Conservation (phyloP, 345 rosid species). For the Rubroshorea leprosula region DNA sequence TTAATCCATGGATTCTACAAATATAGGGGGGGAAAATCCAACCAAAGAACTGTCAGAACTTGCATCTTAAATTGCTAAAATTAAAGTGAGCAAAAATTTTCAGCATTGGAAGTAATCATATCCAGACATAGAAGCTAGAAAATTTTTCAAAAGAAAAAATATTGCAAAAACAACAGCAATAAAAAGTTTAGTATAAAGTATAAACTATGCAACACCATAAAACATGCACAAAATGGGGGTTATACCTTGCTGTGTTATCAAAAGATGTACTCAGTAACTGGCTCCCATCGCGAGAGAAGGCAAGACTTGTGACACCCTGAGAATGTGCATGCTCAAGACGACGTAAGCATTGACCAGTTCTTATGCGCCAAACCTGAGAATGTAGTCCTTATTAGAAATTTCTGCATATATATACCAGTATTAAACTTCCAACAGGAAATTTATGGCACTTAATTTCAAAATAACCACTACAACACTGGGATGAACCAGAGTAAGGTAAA, state of each 20-base stretch:
- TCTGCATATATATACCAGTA: not conserved
- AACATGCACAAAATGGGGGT: not conserved
- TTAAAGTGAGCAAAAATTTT: not conserved
- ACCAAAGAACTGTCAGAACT: not conserved
- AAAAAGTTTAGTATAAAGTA: not conserved
- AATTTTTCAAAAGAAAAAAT: not conserved
- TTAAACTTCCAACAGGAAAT: not conserved
- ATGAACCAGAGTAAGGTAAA: constrained; percentile 7
- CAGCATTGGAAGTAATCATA: not conserved
- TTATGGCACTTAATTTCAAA: not conserved
- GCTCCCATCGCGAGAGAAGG: constrained; percentile 95
- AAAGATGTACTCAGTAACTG: constrained; percentile 93
- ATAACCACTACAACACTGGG: not conserved
- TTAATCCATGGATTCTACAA: constrained; percentile 88
- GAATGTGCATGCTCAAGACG: constrained; percentile 93
- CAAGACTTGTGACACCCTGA: constrained; percentile 88
- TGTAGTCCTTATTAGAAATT: constrained; percentile 13
- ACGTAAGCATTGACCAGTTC: constrained; percentile 91
- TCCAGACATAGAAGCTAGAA: not conserved
- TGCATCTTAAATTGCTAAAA: not conserved
- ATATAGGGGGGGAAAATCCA: constrained; percentile 5
- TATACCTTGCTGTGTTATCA: constrained; percentile 84
- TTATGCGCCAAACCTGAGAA: constrained; percentile 90
- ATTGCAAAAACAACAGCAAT: not conserved
- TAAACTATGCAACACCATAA: not conserved